Conservation (phyloP, 176 grass and related monocot species). For the Hordeum marinum region DNA sequence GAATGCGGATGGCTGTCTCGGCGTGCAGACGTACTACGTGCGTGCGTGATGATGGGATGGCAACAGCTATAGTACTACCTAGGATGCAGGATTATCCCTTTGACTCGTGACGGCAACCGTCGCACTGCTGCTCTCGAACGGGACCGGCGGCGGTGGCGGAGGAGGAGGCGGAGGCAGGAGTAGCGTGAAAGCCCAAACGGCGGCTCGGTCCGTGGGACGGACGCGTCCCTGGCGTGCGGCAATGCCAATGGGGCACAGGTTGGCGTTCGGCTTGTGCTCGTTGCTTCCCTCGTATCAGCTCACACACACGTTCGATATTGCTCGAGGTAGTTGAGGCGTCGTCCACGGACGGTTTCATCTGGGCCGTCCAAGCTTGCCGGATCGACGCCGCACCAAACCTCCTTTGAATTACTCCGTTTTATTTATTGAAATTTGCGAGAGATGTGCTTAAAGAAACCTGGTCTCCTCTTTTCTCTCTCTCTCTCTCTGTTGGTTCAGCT, state of each 20-base stretch:
- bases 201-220: conserved; percentile 7
- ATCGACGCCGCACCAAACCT: no score
- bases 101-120: background rate
- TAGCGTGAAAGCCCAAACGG: background rate
- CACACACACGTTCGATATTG: background rate
- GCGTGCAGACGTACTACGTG: no score
- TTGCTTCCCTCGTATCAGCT: background rate
- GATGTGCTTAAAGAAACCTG: no score
- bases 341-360: background rate
- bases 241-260: background rate
- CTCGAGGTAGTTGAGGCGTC: background rate
- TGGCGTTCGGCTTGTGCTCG: background rate
- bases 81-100: no score
- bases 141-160: no score
- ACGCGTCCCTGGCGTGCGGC: background rate
- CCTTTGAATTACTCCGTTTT: no score
- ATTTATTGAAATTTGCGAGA: no score
- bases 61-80: no score
- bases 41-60: no score
- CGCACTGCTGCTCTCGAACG: background rate
- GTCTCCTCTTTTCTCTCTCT: no score
- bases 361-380: background rate
- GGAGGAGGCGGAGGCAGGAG: background rate
- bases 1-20: no score
- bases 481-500: no score